These are phyloP conservation scores for Xylaria telfairii DNA, from an alignment of 495 filamentous ascomycete genomes.

Conservation along the genomic window DNA sequence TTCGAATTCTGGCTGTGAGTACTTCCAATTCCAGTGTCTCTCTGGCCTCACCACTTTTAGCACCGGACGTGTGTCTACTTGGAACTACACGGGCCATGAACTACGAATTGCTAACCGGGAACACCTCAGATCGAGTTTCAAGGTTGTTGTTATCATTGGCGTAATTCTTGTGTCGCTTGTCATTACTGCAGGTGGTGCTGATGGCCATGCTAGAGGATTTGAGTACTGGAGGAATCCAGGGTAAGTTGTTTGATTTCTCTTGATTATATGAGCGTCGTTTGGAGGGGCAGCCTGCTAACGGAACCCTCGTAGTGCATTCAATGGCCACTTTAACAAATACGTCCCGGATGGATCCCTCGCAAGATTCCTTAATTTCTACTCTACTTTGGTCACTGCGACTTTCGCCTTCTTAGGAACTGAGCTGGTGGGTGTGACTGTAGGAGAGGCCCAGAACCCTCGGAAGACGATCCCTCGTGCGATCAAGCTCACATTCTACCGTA, in stretches of 20 bases:
- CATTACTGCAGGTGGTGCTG: conserved; percentile 77
- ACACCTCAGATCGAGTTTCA: conserved; percentile 50
- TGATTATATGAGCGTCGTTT: conserved; percentile 36
- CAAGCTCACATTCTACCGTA: conserved; percentile 74
- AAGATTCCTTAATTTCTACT: conserved; percentile 78
- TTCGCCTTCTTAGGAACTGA: conserved; percentile 89
- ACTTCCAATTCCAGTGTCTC: not conserved
- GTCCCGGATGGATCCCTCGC: conserved; percentile 54
- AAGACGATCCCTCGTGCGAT: conserved; percentile 76
- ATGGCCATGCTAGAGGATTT: conserved; percentile 75
- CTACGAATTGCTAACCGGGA: not conserved
- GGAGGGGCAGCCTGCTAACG: not conserved
- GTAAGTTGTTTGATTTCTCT: conserved; percentile 51
- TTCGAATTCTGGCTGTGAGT: conserved; percentile 80
- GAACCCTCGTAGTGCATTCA: conserved; percentile 64
- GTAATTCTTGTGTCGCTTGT: conserved; percentile 71
- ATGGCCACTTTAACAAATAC: conserved; percentile 66
- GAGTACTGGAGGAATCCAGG: conserved; percentile 80
- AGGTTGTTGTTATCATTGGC: conserved; percentile 71
- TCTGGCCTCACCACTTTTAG: not conserved
- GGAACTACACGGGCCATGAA: not conserved
- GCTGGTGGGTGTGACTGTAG: conserved; percentile 79
- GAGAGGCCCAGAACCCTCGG: conserved; percentile 80
- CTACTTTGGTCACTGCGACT: conserved; percentile 75
- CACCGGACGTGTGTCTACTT: not conserved